Conservation (phyloP, 2,329 filamentous ascomycete species). For the Akanthomyces dipterigenus region DNA sequence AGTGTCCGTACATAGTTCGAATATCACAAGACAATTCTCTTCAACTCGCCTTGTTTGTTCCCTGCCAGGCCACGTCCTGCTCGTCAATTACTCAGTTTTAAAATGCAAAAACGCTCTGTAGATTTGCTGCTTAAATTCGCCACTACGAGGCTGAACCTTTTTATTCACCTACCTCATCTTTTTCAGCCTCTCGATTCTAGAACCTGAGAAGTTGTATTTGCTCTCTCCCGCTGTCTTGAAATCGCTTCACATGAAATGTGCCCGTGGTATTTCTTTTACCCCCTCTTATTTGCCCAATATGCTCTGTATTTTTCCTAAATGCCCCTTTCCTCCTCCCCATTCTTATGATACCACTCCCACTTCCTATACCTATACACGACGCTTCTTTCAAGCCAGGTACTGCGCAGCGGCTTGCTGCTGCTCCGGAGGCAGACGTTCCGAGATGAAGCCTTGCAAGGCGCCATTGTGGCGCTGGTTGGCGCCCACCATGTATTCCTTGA, state of each 20-base stretch:
- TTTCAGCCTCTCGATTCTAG: background rate
- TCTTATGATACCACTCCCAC: slow-evolving; percentile 24
- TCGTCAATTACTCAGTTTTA: background rate
- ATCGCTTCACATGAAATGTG: slow-evolving; percentile 7
- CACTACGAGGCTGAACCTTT: background rate
- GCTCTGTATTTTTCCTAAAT: background rate
- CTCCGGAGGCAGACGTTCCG: slow-evolving; percentile 61
- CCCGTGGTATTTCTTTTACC: slow-evolving; percentile 3
- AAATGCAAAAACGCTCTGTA: no score
- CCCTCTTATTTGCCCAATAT: background rate
- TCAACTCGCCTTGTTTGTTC: background rate
- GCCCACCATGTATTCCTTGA: slow-evolving; percentile 66
- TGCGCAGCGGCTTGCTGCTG: slow-evolving; percentile 46
- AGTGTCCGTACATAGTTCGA: background rate
- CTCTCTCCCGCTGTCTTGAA: background rate
- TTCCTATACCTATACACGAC: background rate
- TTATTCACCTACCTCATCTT: background rate
- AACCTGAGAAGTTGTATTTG: background rate
- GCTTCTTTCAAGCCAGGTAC: slow-evolving; percentile 38
- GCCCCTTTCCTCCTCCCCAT: slow-evolving; percentile 8
- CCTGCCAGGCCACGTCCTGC: background rate
- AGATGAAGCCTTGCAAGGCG: slow-evolving; percentile 62
- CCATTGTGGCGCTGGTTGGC: slow-evolving; percentile 70
- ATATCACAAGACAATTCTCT: background rate
- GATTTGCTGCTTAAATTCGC: background rate